Evolutionary conservation across 2,329 filamentous ascomycete genomes (phyloP), one percentile per base, ranked within the genome.

Genomic region (Fusarium sulawesiense): DNA sequence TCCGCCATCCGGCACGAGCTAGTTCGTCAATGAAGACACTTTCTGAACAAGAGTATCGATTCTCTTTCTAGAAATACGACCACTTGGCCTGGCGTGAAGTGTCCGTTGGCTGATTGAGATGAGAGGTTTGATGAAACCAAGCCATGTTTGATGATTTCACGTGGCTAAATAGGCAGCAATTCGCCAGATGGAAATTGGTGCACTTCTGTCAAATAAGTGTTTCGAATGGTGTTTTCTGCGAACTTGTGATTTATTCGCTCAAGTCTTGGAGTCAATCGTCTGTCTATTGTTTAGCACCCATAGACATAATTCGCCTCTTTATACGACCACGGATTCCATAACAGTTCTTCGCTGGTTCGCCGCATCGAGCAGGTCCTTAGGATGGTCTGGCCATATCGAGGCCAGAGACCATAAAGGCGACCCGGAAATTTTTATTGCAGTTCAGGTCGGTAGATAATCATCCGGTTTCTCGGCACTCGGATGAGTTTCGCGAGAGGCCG

Each of bases 1-100:
- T 57, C 62, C 66, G 42, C 27, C 29, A 60, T 70, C 69, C 69
- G 61, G 47, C 53, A 58, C 42, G 34, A 54, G 30, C 56, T 58
- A 56, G 53, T 29, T 53, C 55, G 55, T 51, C 30, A 34, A 46
- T 29, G 40, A 47, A 59, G 47, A 32, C 50, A 48, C 48, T 45
- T 16, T 32, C 40, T 34, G 34, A 47, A 48, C 30, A 50, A 49
- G 55, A 61, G 46, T 11, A 54, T 56, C 40, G 37, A 29, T 23
- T 40, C 47, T 71, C 40, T 34, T 68, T 53, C 46, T 56, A 25
- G 49, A 51, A 55, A 44, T 50, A 46, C 40, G 34, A 41, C 57
- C 62, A 63, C 56, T 71, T 41, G 63, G 54, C 44, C 47, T 64
- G 32, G 32, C 16, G 44, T 20, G 18, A 14, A 27, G 21, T 37